Base-by-base conservation (phyloP, 352 stramenopile genomes). In the Pythium brassicae region DNA sequence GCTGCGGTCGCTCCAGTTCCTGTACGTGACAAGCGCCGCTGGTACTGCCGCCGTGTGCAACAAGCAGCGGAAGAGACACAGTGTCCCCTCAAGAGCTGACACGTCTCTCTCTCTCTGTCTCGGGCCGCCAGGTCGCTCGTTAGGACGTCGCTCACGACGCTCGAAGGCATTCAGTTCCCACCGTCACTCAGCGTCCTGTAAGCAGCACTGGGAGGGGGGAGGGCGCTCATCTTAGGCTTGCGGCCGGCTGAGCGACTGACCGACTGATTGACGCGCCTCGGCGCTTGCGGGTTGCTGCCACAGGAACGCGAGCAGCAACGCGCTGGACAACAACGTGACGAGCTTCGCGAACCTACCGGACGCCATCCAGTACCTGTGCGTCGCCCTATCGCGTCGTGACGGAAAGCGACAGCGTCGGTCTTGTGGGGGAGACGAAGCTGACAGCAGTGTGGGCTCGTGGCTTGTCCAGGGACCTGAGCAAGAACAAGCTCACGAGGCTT, bases 241-340 rank as follows among this genome's bases (percentile, higher is more conserved):
- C n/a, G n/a, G n/a, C n/a, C n/a, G n/a, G 20, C 32, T 19, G 20
- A 44, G 35, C 8, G 35, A 23, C 22, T 37, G 32, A 37, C 8
- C 9, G 32, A 37, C 32, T 37, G 32, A 37, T 11, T 37, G 32
- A n/a, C n/a, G n/a, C n/a, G n/a, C n/a, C n/a, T n/a, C n/a, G n/a
- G n/a, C n/a, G 32, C 14, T 37, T 11, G 32, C 6, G 9, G 8
- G 32, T 37, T 7, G 32, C 15, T 45, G 37, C 8, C 32, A 37
- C 50, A 73, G 59, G 29, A 85, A 86, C 34, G 66, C 68, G 48
- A 86, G 69, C 29, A 66, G 65, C n/a, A 89, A 89, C 52, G 61
- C 61, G 0, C 69, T 89, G 29, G 73, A 68, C 4, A 82, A 65
- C 35, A 60, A 66, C 29, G 68, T 59, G 0, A 69, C 66, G 44